Conservation (phyloP, 192 early-diverging fungal genomes). For the Gigaspora rosea region DNA sequence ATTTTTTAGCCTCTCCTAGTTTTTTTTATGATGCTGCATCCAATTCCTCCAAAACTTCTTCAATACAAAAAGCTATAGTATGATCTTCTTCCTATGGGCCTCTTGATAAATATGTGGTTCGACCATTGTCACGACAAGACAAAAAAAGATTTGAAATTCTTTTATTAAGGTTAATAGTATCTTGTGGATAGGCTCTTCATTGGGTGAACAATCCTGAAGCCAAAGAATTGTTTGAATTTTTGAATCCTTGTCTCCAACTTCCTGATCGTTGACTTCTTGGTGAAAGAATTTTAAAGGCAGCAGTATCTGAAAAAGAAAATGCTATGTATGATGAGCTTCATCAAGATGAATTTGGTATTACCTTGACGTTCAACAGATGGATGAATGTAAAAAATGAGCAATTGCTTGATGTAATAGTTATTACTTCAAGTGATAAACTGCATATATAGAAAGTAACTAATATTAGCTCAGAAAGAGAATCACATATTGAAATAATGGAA, state of each 20-base stretch:
- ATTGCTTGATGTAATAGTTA: constrained; percentile 1
- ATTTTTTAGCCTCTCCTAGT: too few relatives aligned
- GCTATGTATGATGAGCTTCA: not conserved
- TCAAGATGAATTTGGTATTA: not conserved
- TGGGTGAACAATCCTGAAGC: constrained; percentile 4
- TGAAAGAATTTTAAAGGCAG: not conserved
- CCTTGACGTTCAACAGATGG: constrained; percentile 11
- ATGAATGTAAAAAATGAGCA: constrained; percentile 12
- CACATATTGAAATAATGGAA: constrained; percentile 6
- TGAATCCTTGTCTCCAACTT: constrained; percentile 12
- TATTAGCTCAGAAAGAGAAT: constrained; percentile 2
- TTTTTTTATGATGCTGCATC: too few relatives aligned
- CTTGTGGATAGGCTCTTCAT: not conserved
- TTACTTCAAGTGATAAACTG: not conserved
- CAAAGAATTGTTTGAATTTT: constrained; percentile 14
- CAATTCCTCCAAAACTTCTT: not conserved
- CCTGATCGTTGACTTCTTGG: not conserved
- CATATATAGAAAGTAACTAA: not conserved
- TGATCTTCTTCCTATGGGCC: not conserved
- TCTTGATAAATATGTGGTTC: not conserved
- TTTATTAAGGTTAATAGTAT: not conserved
- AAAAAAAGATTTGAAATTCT: not conserved
- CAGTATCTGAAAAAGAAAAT: not conserved
- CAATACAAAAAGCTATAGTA: not conserved
- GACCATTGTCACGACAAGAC: not conserved